Conservation (phyloP, 768 basidiomycete genomes). For the Tricholoma matsutake region DNA sequence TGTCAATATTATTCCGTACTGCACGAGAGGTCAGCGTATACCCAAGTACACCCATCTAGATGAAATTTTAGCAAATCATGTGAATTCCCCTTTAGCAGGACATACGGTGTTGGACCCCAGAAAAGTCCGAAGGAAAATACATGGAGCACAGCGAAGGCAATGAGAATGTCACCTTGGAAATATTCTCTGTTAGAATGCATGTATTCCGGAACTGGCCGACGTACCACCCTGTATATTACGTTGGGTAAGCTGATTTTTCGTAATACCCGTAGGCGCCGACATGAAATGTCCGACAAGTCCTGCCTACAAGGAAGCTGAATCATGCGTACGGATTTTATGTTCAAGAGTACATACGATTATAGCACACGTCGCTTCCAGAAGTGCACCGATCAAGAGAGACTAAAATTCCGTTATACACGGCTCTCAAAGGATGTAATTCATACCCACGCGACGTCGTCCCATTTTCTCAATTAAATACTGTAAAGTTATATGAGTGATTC, state of each 20-base stretch:
- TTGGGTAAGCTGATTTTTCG: conserved; percentile 43
- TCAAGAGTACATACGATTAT: conserved; percentile 44
- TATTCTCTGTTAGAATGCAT: background rate
- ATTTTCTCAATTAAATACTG: conserved; percentile 64
- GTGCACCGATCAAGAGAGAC: conserved; percentile 65
- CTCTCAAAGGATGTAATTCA: background rate
- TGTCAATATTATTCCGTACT: background rate
- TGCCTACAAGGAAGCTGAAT: conserved; percentile 36
- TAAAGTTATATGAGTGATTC: background rate
- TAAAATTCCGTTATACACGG: conserved; percentile 19
- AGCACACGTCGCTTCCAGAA: conserved; percentile 57
- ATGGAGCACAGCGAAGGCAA: conserved; percentile 76
- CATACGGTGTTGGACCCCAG: conserved; percentile 70
- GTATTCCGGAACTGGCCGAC: background rate
- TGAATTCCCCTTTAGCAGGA: background rate
- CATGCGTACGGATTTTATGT: background rate
- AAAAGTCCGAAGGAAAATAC: conserved; percentile 70
- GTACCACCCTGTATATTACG: conserved; percentile 53
- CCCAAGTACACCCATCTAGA: conserved; percentile 65
- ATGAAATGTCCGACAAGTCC: conserved; percentile 71
- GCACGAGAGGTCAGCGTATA: background rate
- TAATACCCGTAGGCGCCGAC: conserved; percentile 52
- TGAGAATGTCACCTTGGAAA: conserved; percentile 53
- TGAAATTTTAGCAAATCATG: background rate
- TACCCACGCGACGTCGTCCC: conserved; percentile 63